A percentile compares a stretch with the other conserved stretches of the same genome.
phyloP scores from a whole-genome alignment of 192 early-diverging fungal genomes.

The Coemansia sp. region DNA sequence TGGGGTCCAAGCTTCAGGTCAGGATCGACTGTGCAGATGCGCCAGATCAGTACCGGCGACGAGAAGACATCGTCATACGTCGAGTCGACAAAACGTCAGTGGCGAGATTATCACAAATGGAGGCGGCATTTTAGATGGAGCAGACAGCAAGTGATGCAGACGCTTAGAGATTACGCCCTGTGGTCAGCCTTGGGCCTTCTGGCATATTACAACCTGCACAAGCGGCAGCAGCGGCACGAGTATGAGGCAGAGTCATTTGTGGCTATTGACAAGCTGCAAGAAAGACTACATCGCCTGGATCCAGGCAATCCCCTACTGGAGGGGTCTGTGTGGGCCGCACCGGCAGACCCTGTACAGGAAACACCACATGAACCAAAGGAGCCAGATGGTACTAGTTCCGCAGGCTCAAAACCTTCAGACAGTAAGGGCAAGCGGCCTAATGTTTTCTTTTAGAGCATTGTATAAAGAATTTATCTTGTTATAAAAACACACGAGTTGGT shows the following conservation, averaged over 20 bases:
- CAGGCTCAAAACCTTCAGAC: too few relatives aligned
- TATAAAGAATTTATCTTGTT: too few relatives aligned
- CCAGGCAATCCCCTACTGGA: constrained; percentile 19
- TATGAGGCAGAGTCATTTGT: constrained; percentile 41
- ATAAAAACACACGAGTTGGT: too few relatives aligned
- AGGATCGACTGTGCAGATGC: too few relatives aligned
- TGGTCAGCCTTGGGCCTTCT: constrained; percentile 36
- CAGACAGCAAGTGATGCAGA: constrained; percentile 7
- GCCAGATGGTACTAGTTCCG: not conserved
- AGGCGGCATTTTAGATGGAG: constrained; percentile 40
- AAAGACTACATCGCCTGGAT: constrained; percentile 21
- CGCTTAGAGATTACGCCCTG: constrained; percentile 33
- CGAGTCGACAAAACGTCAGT: constrained; percentile 31
- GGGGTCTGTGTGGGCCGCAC: constrained; percentile 13
- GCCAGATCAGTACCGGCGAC: not conserved
- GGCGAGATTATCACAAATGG: constrained; percentile 42
- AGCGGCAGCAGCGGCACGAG: constrained; percentile 22
- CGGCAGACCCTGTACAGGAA: not conserved
- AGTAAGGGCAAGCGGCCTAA: too few relatives aligned
- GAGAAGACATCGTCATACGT: constrained; percentile 12
- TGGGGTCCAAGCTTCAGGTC: too few relatives aligned
- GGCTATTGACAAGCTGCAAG: constrained; percentile 28
- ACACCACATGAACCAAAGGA: not conserved
- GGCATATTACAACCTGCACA: constrained; percentile 36
- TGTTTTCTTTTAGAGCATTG: too few relatives aligned